Percentiles rank a stretch among this genome's conserved stretches.
These are phyloP conservation scores for Ascosphaera aggregata DNA, from an alignment of 2,329 filamentous ascomycete species.

Conservation along the genomic window DNA sequence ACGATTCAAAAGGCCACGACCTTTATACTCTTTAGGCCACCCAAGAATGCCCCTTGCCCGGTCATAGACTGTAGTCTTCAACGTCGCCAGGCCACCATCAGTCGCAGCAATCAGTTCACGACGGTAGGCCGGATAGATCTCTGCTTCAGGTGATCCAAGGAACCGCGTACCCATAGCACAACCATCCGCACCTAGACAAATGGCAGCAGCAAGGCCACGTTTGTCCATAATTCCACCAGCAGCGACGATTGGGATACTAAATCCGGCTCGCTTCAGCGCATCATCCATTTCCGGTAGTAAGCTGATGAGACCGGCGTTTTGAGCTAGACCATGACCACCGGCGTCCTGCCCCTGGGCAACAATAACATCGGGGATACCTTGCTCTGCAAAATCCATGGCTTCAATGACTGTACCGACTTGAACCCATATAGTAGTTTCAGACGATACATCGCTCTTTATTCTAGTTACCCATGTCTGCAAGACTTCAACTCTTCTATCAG, in stretches of 20 bases:
- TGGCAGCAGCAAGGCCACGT: conserved; percentile 25
- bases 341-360: conserved; percentile 31
- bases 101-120: conserved; percentile 23
- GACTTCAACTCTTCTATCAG: too few relatives aligned
- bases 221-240: conserved; percentile 31
- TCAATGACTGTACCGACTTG: conserved; percentile 28
- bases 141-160: conserved; percentile 28
- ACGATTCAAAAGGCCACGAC: conserved; percentile 32
- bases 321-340: conserved; percentile 28
- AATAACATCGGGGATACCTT: conserved; percentile 23
- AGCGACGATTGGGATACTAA: conserved; percentile 23
- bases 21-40: conserved; percentile 36
- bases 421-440: conserved; percentile 28
- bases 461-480: too few relatives aligned
- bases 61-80: conserved; percentile 30
- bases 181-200: conserved; percentile 29
- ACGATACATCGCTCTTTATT: too few relatives aligned
- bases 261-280: conserved; percentile 10
- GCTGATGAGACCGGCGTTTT: conserved; percentile 23
- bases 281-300: conserved; percentile 29
- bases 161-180: conserved; percentile 41
- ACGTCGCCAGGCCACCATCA: conserved; percentile 29
- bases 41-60: conserved; percentile 28
- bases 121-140: conserved; percentile 26
- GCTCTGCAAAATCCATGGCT: conserved; percentile 17